Evolutionary conservation across 495 filamentous ascomycete genomes (phyloP), one percentile per base, ranked within the genome.

Genomic region (Endocarpon pusillum): DNA sequence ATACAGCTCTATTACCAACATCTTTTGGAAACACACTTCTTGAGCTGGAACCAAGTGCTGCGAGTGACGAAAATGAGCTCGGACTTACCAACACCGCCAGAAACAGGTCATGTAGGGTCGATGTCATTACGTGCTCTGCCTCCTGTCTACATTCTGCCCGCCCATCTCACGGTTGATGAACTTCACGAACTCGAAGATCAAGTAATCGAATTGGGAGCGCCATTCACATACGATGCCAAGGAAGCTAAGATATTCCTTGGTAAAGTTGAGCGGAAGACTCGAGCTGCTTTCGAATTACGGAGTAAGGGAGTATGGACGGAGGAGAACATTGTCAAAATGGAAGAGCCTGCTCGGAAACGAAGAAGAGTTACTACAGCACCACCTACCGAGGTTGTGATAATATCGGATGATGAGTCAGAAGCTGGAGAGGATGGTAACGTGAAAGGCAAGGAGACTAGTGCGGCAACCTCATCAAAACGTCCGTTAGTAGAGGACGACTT

Each of bases 211-310:
- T 40, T 46, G 31, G 57, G 58, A 15, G 75, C 69, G 2, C 56
- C 51, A 0, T 49, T 93, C 27, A 91, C 83, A 0, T 76, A 76
- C 34, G 72, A 86, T 46, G 57, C 76, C 33, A 55, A 60, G 3
- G 78, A 92, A 47, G 84, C 85, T 4, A 61, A 62, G 7, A 37
- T 94, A 1, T 49, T 94, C 3, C 55, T 97, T 15, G 82, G 75
- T 0, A 79, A 71, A 34, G 62, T 92, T 19, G 56, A 54, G 1
- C 74, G 71, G 31, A 71, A 71, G 35, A 67, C 70, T 42, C 70
- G 87, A 7, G 83, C 79, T 1, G 62, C 65, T 8, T 69, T 89
- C 37, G 87, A 96, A 55, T 58, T 94, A 23, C 66, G 82, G 27
- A 67, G 68, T 22, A 65, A 62, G 28, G 78, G 61, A 15, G 27